Base-by-base conservation (phyloP, 2,329 filamentous ascomycete species). In the Ophiocordyceps camponoti-saundersi region DNA sequence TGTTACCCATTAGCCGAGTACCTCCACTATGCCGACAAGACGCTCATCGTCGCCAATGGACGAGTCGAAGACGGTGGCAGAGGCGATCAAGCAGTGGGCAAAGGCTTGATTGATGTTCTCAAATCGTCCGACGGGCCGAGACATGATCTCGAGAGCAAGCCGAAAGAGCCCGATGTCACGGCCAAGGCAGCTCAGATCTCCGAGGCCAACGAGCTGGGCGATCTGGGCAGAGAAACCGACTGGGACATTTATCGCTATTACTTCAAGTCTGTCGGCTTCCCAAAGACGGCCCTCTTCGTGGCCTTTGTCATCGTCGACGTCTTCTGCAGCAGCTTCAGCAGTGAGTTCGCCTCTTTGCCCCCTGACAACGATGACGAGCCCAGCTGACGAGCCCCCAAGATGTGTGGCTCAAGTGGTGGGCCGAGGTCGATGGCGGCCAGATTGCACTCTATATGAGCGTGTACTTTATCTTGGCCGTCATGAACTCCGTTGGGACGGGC, bases 391-490 rank as follows among this genome's bases (percentile, higher is more conserved):
- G 44, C n/a, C 11, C n/a, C 11, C 46, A 53, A 46, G 46, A 46
- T 16, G 48, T 61, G 30, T 60, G 58, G 59, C 49, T 63, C 18
- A 62, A 60, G 44, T 62, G 56, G 49, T 63, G 58, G 51, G 56
- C 59, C 2, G 55, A 53, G 30, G 46, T 48, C 11, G 49, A 50
- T 30, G 52, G 51, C 10, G 44, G 47, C 13, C 39, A 52, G 16
- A 48, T 55, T n/a, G 51, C 49, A 20, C 32, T 49, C n/a, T 50
- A 48, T 23, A 52, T 53, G 21, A 48, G 47, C 13, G 47, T 49
- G 12, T 52, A 46, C 49, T 47, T 46, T 46, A 45, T n/a, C 46
- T 47, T 48, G 48, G 51, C 30, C 20, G 48, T 44, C 15, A 15
- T 51, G 22, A 49, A 36, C 6, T 44, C 45, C 15, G 26, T 48